Evolutionary conservation across 345 rosid genomes (phyloP).

Genomic region (Ailanthus altissimus): DNA sequence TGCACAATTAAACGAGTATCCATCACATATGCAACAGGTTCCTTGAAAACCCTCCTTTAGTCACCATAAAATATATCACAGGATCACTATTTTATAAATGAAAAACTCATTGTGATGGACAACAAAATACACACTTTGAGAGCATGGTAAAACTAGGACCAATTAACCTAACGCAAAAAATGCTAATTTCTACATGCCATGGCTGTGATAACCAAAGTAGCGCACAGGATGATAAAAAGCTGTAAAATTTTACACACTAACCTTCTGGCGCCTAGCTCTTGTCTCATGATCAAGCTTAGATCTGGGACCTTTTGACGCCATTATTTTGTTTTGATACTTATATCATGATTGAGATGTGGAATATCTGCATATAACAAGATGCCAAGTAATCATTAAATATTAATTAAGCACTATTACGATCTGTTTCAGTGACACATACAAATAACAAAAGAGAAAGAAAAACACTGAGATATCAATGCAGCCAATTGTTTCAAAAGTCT

Average conservation of each 20-base stretch:
- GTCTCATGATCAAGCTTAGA: conserved; percentile 80
- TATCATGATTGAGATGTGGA: conserved; percentile 22
- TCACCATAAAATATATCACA: not conserved
- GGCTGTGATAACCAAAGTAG: not conserved
- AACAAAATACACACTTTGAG: not conserved
- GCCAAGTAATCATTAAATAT: not conserved
- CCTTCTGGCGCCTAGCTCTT: conserved; percentile 91
- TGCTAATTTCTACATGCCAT: too few relatives aligned
- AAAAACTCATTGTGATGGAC: not conserved
- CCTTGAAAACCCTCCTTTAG: not conserved
- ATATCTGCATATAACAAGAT: conserved; percentile 16
- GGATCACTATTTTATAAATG: not conserved
- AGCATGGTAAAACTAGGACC: not conserved
- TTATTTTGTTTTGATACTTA: conserved; percentile 31
- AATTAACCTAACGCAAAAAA: not conserved
- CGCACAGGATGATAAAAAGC: not conserved
- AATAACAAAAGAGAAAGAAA: not conserved
- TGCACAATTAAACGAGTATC: not conserved
- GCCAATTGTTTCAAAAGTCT: not conserved
- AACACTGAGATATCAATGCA: not conserved
- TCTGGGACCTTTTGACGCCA: conserved; percentile 72
- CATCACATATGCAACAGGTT: not conserved
- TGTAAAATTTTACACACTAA: conserved; percentile 23
- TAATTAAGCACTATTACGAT: not conserved
- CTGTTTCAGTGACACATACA: not conserved